A percentile compares a stretch with the other conserved stretches of the same genome.
Evolutionary conservation across 2,329 filamentous ascomycete genomes (phyloP).

Genomic region (Pseudogymnoascus sp.): DNA sequence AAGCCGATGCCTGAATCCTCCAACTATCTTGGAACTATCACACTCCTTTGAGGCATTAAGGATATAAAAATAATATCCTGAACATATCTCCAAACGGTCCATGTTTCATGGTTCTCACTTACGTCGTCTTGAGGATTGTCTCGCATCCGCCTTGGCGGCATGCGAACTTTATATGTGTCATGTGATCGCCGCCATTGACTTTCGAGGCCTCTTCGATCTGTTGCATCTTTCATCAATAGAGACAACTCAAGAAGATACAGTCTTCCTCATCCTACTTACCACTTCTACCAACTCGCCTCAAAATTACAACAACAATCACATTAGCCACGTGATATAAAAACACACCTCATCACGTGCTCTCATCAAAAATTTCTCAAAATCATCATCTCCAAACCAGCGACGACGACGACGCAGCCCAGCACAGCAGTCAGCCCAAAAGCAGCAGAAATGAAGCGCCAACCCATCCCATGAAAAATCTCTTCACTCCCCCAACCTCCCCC

Average conservation of each 20-base stretch:
- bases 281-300: background rate
- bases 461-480: background rate
- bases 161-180: background rate
- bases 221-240: background rate
- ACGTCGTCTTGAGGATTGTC: background rate
- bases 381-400: background rate
- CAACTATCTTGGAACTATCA: background rate
- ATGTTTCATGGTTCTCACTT: background rate
- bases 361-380: background rate
- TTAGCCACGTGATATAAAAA: background rate
- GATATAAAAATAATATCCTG: background rate
- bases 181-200: background rate
- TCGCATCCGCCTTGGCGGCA: background rate
- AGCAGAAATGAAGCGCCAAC: background rate
- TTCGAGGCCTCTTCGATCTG: background rate
- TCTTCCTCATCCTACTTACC: background rate
- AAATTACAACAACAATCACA: background rate
- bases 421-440: background rate
- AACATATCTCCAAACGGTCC: background rate
- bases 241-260: background rate
- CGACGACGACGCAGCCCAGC: background rate
- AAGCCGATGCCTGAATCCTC: background rate
- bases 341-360: background rate
- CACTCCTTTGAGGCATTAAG: background rate
- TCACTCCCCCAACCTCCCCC: background rate